Conservation (phyloP, 441 rosid species). For the Pelargonium cotyledonis region DNA sequence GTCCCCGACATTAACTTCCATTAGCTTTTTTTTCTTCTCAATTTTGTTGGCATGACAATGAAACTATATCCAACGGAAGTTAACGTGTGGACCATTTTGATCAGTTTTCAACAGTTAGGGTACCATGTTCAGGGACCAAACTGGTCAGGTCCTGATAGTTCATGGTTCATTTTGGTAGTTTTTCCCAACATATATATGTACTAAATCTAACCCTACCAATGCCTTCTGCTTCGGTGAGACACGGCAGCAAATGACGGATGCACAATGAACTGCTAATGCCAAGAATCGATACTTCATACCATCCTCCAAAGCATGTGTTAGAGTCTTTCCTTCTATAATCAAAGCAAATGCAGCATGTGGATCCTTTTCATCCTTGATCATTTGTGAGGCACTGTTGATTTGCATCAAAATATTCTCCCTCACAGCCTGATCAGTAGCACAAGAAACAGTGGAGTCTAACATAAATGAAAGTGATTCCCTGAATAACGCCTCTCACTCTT, state of each 20-base stretch:
- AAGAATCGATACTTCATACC: slow-evolving; percentile 43
- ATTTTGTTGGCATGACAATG: too few relatives aligned
- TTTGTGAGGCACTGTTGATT: slow-evolving; percentile 68
- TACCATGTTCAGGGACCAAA: not conserved
- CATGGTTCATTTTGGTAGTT: too few relatives aligned
- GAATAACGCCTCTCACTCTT: slow-evolving; percentile 31
- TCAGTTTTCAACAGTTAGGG: too few relatives aligned
- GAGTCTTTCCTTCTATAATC: slow-evolving; percentile 67
- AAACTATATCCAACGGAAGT: too few relatives aligned
- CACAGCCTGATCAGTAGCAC: slow-evolving; percentile 35
- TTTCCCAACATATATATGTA: too few relatives aligned
- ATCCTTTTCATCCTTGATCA: slow-evolving; percentile 57
- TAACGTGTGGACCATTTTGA: too few relatives aligned
- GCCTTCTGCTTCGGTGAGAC: slow-evolving; percentile 79
- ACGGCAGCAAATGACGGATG: slow-evolving; percentile 72
- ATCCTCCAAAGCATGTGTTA: slow-evolving; percentile 61
- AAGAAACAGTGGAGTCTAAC: slow-evolving; percentile 21
- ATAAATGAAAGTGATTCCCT: slow-evolving; percentile 25
- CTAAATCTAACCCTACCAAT: slow-evolving; percentile 34
- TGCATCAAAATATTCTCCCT: slow-evolving; percentile 44
- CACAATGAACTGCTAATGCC: slow-evolving; percentile 54
- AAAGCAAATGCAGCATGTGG: slow-evolving; percentile 51
- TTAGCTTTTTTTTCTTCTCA: too few relatives aligned
- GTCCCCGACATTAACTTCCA: too few relatives aligned
- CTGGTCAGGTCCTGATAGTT: too few relatives aligned